These are phyloP conservation scores for Clonostachys chloroleuca DNA, from an alignment of 2,329 filamentous ascomycete species.

Conservation along the genomic window DNA sequence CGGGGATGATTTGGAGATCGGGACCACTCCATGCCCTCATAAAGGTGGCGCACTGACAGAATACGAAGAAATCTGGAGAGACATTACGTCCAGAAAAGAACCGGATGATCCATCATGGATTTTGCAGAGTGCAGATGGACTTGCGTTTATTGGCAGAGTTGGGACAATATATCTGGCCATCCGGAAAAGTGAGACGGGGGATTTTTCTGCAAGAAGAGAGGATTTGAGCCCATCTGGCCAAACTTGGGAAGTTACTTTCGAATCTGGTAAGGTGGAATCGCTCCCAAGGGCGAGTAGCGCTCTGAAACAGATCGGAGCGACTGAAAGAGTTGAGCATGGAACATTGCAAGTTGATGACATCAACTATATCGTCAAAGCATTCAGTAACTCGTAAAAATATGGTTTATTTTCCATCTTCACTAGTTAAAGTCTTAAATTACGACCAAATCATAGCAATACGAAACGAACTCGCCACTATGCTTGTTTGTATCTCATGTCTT, in stretches of 20 bases:
- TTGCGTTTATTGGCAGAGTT: conserved; percentile 10
- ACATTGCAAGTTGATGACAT: neutral
- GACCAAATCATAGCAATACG: too few relatives aligned
- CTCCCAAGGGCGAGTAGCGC: neutral
- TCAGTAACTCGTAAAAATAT: neutral
- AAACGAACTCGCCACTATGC: too few relatives aligned
- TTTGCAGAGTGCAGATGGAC: conserved; percentile 8
- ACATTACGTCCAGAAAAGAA: conserved; percentile 7
- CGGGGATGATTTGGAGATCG: conserved; percentile 13
- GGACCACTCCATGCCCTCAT: conserved; percentile 6
- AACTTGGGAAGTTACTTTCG: neutral
- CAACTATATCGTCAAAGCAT: neutral
- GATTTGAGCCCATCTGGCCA: neutral
- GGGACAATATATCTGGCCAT: conserved; percentile 10
- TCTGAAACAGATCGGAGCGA: too few relatives aligned
- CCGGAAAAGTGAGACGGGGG: neutral
- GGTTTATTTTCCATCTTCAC: too few relatives aligned
- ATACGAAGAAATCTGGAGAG: conserved; percentile 14
- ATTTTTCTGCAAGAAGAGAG: neutral
- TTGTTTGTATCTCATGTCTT: too few relatives aligned
- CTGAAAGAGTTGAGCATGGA: too few relatives aligned
- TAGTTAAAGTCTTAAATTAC: too few relatives aligned
- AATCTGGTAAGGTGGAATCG: neutral
- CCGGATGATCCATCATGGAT: conserved; percentile 9
- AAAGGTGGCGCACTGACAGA: conserved; percentile 6